Evolutionary conservation across 2,329 filamentous ascomycete genomes (phyloP).

Genomic region (Aureobasidium melanogenum): DNA sequence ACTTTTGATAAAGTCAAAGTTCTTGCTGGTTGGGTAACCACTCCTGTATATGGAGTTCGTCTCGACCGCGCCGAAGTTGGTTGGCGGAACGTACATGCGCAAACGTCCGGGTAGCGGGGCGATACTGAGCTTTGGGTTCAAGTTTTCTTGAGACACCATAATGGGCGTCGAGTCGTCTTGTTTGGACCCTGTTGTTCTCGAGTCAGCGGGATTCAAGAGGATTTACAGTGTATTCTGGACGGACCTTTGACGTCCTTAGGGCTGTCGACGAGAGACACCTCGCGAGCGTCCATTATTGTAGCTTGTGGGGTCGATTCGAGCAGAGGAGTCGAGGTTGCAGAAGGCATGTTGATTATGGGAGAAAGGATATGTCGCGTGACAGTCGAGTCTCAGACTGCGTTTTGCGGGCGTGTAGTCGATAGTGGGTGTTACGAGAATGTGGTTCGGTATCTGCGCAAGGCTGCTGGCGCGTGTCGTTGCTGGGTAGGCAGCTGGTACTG

Average conservation of each 20-base stretch:
- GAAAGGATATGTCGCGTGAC: slow-evolving; percentile 5
- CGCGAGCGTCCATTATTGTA: background rate
- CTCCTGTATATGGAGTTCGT: slow-evolving; percentile 69
- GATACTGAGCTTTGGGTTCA: background rate
- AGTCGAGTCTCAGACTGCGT: background rate
- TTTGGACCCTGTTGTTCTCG: background rate
- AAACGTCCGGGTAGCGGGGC: slow-evolving; percentile 22
- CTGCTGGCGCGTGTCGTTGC: background rate
- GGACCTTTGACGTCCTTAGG: background rate
- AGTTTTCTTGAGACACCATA: slow-evolving; percentile 1
- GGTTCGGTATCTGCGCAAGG: background rate
- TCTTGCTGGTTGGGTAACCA: slow-evolving; percentile 63
- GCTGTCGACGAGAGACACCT: background rate
- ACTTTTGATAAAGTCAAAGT: slow-evolving; percentile 60
- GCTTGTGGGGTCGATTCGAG: background rate
- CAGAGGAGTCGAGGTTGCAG: background rate
- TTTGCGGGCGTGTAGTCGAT: background rate
- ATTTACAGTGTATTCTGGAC: background rate
- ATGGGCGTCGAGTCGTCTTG: background rate
- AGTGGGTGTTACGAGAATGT: background rate
- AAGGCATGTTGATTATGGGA: background rate
- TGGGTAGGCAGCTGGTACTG: background rate
- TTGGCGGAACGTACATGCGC: slow-evolving; percentile 39
- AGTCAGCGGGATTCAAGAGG: background rate
- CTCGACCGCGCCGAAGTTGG: slow-evolving; percentile 69